phyloP scores from a whole-genome alignment of 257 asterid species.

The Solanum pimpinellifolium region DNA sequence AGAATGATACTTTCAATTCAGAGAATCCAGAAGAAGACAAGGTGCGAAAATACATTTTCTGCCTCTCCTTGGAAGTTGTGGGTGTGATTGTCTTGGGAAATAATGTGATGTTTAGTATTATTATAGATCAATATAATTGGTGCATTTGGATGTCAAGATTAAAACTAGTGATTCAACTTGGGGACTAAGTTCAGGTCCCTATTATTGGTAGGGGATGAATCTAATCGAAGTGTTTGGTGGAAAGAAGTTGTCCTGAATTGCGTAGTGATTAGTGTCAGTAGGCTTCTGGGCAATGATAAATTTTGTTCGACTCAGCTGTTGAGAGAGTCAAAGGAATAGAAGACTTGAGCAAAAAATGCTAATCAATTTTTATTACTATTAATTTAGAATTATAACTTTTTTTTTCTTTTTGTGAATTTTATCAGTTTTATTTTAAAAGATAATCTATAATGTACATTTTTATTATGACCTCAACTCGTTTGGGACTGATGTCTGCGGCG shows the following conservation, averaged over 20 bases:
- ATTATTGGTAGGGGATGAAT: not conserved
- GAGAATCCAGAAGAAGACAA: conserved; percentile 80
- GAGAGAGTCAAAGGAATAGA: not conserved
- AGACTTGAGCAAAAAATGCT: not conserved
- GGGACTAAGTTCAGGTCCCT: not conserved
- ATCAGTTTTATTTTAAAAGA: not conserved
- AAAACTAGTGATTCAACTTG: not conserved
- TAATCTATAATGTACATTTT: not conserved
- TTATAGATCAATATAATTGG: not conserved
- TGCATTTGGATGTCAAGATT: not conserved
- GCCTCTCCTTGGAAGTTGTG: not conserved
- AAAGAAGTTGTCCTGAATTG: not conserved
- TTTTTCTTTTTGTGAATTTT: not conserved
- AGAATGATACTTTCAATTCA: conserved; percentile 61
- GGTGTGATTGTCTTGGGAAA: not conserved
- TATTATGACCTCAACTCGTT: not conserved
- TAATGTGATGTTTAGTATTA: not conserved
- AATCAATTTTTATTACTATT: not conserved
- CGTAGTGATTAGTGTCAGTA: not conserved
- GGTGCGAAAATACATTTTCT: conserved; percentile 24
- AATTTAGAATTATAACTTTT: not conserved
- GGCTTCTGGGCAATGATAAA: not conserved
- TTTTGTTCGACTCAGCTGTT: not conserved
- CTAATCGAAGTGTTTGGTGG: not conserved
- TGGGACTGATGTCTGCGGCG: not conserved